Evolutionary conservation across 2,329 filamentous ascomycete genomes (phyloP).

Genomic region (Metarhizium robertsii): DNA sequence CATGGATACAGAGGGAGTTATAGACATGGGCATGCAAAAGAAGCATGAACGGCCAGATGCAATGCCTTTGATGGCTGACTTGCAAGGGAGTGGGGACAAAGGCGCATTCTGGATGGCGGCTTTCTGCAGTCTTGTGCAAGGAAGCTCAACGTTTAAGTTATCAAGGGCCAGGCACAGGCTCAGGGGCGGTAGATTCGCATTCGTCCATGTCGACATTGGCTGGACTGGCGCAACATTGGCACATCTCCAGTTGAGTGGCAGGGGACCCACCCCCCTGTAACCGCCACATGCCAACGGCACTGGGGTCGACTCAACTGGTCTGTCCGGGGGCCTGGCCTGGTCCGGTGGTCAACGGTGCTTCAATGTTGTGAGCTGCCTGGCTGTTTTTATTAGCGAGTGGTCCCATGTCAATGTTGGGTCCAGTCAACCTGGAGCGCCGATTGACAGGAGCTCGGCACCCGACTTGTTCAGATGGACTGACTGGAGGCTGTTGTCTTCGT

Average conservation of each 20-base stretch:
- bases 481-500: too few species aligned
- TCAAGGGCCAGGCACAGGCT: too few species aligned
- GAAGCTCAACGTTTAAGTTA: not conserved
- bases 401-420: too few species aligned
- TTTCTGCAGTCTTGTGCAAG: not conserved
- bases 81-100: not conserved
- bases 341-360: too few species aligned
- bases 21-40: too few species aligned
- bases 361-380: not conserved
- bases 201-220: not conserved
- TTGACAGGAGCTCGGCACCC: too few species aligned
- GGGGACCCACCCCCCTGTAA: conserved; percentile 3
- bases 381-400: not conserved
- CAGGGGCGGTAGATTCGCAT: not conserved
- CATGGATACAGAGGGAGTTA: too few species aligned
- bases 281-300: not conserved
- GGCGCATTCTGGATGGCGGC: not conserved
- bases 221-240: not conserved
- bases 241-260: not conserved
- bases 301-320: not conserved
- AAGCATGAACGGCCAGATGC: too few species aligned
- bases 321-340: too few species aligned
- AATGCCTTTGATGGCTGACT: not conserved
- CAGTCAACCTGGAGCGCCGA: too few species aligned
- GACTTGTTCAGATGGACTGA: too few species aligned